These are phyloP conservation scores for Phytopythium sindhum DNA, from an alignment of 352 stramenopile species.

Conservation along the genomic window DNA sequence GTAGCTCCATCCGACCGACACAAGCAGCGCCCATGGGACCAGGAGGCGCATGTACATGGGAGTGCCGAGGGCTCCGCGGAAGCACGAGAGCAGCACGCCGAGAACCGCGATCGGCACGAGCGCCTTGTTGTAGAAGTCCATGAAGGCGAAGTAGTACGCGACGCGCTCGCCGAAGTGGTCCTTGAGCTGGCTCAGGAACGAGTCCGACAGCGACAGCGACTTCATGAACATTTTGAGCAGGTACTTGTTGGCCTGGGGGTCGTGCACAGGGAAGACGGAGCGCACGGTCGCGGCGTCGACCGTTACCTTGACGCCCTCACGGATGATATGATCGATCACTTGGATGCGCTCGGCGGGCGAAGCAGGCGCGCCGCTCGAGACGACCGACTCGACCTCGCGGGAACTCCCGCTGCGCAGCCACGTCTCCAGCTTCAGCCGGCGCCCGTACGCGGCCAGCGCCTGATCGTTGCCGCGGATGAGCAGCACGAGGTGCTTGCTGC, in stretches of 20 bases:
- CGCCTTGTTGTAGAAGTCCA: slow-evolving; percentile 86
- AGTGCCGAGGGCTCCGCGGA: slow-evolving; percentile 57
- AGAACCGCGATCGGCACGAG: slow-evolving; percentile 74
- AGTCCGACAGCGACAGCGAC: slow-evolving; percentile 57
- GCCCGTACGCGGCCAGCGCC: slow-evolving; percentile 53
- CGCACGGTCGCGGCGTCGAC: slow-evolving; percentile 46
- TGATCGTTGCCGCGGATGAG: slow-evolving; percentile 67
- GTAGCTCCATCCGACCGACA: slow-evolving; percentile 83
- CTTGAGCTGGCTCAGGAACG: slow-evolving; percentile 58
- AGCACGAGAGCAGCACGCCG: slow-evolving; percentile 61
- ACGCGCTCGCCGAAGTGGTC: slow-evolving; percentile 85
- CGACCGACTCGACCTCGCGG: slow-evolving; percentile 61
- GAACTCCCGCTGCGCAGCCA: slow-evolving; percentile 76
- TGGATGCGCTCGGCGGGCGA: slow-evolving; percentile 75
- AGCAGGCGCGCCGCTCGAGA: slow-evolving; percentile 53
- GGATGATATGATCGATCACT: slow-evolving; percentile 81
- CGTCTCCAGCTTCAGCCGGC: slow-evolving; percentile 63
- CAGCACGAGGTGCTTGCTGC: slow-evolving; percentile 73
- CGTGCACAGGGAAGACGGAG: slow-evolving; percentile 79
- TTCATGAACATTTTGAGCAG: slow-evolving; percentile 77
- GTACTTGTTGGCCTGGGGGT: slow-evolving; percentile 64
- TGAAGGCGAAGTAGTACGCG: slow-evolving; percentile 84
- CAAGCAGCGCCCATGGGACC: slow-evolving; percentile 62
- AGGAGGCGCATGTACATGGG: slow-evolving; percentile 83
- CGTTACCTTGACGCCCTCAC: slow-evolving; percentile 65